phyloP scores from a whole-genome alignment of 2,329 filamentous ascomycete genomes.

The Neospermospora avenae region DNA sequence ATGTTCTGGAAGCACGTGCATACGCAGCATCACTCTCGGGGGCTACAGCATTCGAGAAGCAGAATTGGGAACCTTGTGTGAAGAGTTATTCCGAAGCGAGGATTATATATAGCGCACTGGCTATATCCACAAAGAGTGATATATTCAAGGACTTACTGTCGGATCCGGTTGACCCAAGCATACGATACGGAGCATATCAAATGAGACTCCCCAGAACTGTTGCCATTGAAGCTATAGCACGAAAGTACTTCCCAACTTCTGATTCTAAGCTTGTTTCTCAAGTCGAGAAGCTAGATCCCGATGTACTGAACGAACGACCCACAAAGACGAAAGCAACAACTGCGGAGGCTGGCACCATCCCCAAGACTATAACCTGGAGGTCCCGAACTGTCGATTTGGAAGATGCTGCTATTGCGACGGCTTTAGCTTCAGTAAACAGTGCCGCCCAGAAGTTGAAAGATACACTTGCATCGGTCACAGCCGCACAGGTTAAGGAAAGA shows the following conservation, averaged over 20 bases:
- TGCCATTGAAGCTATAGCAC: constrained; percentile 74
- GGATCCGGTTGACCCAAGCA: constrained; percentile 85
- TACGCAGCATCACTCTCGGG: constrained; percentile 78
- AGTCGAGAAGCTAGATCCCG: constrained; percentile 68
- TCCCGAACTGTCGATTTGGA: constrained; percentile 82
- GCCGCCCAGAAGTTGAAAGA: constrained; percentile 50
- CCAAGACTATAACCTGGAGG: constrained; percentile 81
- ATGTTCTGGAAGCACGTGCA: constrained; percentile 80
- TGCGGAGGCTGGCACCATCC: constrained; percentile 53
- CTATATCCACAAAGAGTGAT: constrained; percentile 65
- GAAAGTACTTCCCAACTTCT: constrained; percentile 70
- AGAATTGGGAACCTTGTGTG: constrained; percentile 78
- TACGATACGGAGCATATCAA: constrained; percentile 93
- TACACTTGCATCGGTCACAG: constrained; percentile 43
- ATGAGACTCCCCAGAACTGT: constrained; percentile 82
- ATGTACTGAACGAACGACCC: constrained; percentile 58
- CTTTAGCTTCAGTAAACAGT: constrained; percentile 66
- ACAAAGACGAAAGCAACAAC: constrained; percentile 49
- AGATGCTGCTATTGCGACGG: constrained; percentile 85
- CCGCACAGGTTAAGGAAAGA: constrained; percentile 58
- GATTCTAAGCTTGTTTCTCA: constrained; percentile 59
- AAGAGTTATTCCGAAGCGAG: constrained; percentile 71
- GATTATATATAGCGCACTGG: constrained; percentile 78
- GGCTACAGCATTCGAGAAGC: constrained; percentile 80
- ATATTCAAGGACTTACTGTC: constrained; percentile 82